phyloP scores from a whole-genome alignment of 2,329 filamentous ascomycete genomes.

The Aspergillus proliferans region DNA sequence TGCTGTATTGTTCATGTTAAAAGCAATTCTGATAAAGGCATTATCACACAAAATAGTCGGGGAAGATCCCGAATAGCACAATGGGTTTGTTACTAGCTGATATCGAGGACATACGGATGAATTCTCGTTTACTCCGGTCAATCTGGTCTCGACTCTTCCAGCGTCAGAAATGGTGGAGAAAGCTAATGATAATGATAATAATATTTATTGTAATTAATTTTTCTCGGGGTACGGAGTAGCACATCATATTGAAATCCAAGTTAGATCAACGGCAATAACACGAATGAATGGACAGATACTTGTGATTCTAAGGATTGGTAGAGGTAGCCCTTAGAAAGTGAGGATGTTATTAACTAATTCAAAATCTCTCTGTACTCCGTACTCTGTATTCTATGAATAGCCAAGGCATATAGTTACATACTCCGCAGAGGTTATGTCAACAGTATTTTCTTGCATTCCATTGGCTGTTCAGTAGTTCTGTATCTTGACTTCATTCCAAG shows the following conservation, averaged over 20 bases:
- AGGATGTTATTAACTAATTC: no score
- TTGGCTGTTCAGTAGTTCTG: background rate
- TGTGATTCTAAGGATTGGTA: no score
- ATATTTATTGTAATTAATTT: background rate
- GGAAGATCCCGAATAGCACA: no score
- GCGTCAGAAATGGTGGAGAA: background rate
- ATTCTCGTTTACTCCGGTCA: background rate
- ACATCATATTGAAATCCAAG: background rate
- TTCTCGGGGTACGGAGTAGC: background rate
- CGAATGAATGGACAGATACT: no score
- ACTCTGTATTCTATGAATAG: no score
- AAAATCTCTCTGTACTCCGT: no score
- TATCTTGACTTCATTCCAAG: background rate
- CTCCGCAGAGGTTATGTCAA: background rate
- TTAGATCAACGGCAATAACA: no score
- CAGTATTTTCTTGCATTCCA: background rate
- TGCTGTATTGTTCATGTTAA: background rate
- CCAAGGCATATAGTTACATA: no score
- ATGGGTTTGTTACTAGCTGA: no score
- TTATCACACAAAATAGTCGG: no score
- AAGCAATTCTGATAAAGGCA: background rate
- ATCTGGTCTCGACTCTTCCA: conserved; percentile 1
- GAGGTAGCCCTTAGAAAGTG: no score
- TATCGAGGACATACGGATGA: no score
- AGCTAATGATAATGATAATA: background rate